A percentile compares a stretch with the other conserved stretches of the same genome.
phyloP scores from a whole-genome alignment of 345 rosid species.

The Aethionema arabicum region DNA sequence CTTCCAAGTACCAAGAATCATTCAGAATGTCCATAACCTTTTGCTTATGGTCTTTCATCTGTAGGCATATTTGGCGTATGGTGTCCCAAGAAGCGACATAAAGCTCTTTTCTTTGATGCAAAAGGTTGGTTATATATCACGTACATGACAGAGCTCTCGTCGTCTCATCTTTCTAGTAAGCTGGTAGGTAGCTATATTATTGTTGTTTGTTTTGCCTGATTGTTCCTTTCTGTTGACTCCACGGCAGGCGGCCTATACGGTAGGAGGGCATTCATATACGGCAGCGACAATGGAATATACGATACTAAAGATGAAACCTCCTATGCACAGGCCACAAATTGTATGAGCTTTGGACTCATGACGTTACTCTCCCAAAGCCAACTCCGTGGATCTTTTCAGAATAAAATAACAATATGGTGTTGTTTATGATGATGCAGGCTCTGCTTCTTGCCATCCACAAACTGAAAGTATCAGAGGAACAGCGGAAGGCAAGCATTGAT shows the following conservation, averaged over 20 bases:
- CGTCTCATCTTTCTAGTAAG: slow-evolving; percentile 2
- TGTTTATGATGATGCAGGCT: slow-evolving; percentile 44
- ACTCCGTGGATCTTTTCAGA: neutral
- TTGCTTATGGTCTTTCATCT: slow-evolving; percentile 21
- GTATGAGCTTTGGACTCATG: slow-evolving; percentile 39
- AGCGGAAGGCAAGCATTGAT: slow-evolving; percentile 61
- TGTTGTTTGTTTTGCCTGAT: neutral
- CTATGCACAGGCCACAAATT: slow-evolving; percentile 80
- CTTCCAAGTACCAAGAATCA: slow-evolving; percentile 14
- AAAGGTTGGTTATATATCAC: slow-evolving; percentile 53
- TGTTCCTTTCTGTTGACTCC: slow-evolving; percentile 14
- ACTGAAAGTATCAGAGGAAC: slow-evolving; percentile 77
- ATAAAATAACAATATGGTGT: slow-evolving; percentile 13
- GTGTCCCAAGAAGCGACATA: slow-evolving; percentile 89
- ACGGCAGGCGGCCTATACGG: slow-evolving; percentile 92
- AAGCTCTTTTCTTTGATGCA: slow-evolving; percentile 94
- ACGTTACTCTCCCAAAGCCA: neutral
- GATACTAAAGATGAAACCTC: slow-evolving; percentile 89
- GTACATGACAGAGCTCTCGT: slow-evolving; percentile 14
- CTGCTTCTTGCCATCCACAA: slow-evolving; percentile 85
- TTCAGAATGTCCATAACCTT: slow-evolving; percentile 25
- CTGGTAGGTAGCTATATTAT: too few relatives aligned
- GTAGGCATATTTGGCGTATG: slow-evolving; percentile 95
- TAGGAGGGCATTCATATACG: slow-evolving; percentile 85
- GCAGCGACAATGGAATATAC: slow-evolving; percentile 78